Base-by-base conservation (phyloP, 805 yeast genomes). In the Saturnispora halmiae region DNA sequence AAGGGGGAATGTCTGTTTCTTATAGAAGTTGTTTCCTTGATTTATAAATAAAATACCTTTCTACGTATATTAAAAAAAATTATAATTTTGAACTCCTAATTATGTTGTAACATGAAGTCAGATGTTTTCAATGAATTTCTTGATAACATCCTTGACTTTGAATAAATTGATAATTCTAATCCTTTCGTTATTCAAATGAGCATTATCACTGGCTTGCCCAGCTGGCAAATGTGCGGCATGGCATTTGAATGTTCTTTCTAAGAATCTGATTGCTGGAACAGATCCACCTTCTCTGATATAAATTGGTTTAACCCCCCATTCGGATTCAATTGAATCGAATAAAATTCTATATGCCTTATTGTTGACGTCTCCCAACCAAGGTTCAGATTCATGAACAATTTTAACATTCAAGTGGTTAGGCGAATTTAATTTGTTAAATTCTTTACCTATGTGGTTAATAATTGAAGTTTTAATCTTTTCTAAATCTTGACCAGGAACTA, bases 251-350 rank as follows among this genome's bases (percentile, higher is more conserved):
- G 72, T 66, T 58, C 83, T 83, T 52, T 90, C 98, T 48, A 90
- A 63, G 45, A 81, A 82, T 47, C 96, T 64, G 6, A 92, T 78
- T 9, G 90, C 80, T 2, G 98, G 96, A 57, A 90, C 87, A 0
- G 96, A 85, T 0, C 98, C 98, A 46, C 98, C 98, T 64, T 92
- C 98, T 49, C 97, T 74, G 25, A 92, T 84, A 45, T 78, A 80
- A 31, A 90, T 63, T 2, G 97, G 96, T 41, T 82, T 84, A 10
- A 67, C 63, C 0, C 73, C 76, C 98, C 98, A 90, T 41, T 78
- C 83, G 4, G 65, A 58, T 31, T 65, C 61, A 25, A 90, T 66
- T 38, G 82, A 85, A 19, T 73, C 64, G 41, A 70, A 67, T 27
- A 92, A 64, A 7, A 82, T 69, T 51, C 74, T 69, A 58, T 83